phyloP scores from a whole-genome alignment of 116 monocot genomes.

The Dioscorea cayenensis region DNA sequence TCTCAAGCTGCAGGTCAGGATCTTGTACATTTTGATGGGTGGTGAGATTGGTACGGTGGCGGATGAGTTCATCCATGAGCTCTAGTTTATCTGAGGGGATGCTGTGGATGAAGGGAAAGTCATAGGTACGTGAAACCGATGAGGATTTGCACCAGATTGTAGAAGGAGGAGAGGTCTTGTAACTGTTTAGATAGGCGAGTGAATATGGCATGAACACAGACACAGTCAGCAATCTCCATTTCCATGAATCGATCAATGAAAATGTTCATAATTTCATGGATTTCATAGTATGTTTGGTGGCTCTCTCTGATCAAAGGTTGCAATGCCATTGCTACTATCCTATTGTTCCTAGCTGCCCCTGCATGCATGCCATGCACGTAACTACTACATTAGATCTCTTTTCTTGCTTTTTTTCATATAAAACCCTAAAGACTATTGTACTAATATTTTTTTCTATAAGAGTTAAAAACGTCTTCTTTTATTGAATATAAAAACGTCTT shows the following conservation, averaged over 20 bases:
- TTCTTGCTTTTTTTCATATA: no score
- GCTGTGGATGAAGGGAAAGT: slow-evolving; percentile 53
- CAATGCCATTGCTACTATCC: slow-evolving; percentile 67
- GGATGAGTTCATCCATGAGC: slow-evolving; percentile 73
- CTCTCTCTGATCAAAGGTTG: slow-evolving; percentile 75
- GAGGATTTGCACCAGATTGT: slow-evolving; percentile 48
- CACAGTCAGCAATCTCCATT: slow-evolving; percentile 45
- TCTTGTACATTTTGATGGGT: not conserved
- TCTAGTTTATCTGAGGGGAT: slow-evolving; percentile 56
- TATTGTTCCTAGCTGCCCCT: slow-evolving; percentile 63
- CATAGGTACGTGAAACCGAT: slow-evolving; percentile 47
- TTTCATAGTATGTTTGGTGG: slow-evolving; percentile 64
- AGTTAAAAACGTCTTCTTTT: no score
- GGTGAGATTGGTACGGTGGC: slow-evolving; percentile 18
- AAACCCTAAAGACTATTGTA: no score
- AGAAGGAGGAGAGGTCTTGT: slow-evolving; percentile 65
- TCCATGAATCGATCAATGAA: slow-evolving; percentile 69
- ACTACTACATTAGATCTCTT: no score
- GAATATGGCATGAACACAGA: slow-evolving; percentile 45
- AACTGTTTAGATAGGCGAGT: slow-evolving; percentile 52
- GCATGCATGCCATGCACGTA: not conserved
- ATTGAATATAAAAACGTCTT: no score
- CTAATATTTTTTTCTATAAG: no score
- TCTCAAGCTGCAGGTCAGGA: no score
- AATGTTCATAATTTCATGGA: slow-evolving; percentile 40